A percentile compares a stretch with the other conserved stretches of the same genome.
Conservation (phyloP, 352 stramenopile species). For the Phytopythium oedochilum region DNA sequence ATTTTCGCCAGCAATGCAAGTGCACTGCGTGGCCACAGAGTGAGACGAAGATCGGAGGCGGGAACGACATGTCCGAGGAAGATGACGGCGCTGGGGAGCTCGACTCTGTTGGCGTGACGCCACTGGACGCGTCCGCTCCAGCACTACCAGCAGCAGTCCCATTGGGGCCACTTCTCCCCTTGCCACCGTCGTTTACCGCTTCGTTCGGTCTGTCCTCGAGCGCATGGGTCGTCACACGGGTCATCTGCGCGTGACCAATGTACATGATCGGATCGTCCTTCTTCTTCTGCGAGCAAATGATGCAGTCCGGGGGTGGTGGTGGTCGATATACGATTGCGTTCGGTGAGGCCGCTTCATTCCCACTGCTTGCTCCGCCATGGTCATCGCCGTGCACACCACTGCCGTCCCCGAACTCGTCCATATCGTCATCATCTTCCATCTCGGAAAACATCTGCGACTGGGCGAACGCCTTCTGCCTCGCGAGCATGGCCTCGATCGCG, state of each 20-base stretch:
- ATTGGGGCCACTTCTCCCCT: not conserved
- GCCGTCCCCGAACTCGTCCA: slow-evolving; percentile 29
- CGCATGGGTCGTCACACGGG: slow-evolving; percentile 46
- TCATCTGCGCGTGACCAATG: slow-evolving; percentile 78
- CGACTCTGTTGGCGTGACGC: not conserved
- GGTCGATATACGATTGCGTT: slow-evolving; percentile 54
- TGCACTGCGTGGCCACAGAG: slow-evolving; percentile 90
- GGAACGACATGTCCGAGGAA: slow-evolving; percentile 21
- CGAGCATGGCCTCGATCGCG: slow-evolving; percentile 81
- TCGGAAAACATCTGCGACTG: slow-evolving; percentile 63
- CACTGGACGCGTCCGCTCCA: not conserved
- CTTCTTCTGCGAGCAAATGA: slow-evolving; percentile 85
- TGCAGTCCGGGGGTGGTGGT: slow-evolving; percentile 67
- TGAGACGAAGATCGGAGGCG: slow-evolving; percentile 65
- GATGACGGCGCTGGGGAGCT: not conserved
- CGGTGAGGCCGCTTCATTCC: slow-evolving; percentile 11
- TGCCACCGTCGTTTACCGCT: not conserved
- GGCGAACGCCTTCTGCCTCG: slow-evolving; percentile 72
- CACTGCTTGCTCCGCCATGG: slow-evolving; percentile 9
- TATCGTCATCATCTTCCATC: slow-evolving; percentile 64
- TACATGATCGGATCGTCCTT: slow-evolving; percentile 83
- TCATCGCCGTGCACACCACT: slow-evolving; percentile 14
- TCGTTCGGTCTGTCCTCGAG: slow-evolving; percentile 35
- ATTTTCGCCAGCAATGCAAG: slow-evolving; percentile 84
- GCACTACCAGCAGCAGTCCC: no score